Evolutionary conservation across 192 early-diverging fungal genomes (phyloP).

Genomic region (Rhizophagus prolifer): DNA sequence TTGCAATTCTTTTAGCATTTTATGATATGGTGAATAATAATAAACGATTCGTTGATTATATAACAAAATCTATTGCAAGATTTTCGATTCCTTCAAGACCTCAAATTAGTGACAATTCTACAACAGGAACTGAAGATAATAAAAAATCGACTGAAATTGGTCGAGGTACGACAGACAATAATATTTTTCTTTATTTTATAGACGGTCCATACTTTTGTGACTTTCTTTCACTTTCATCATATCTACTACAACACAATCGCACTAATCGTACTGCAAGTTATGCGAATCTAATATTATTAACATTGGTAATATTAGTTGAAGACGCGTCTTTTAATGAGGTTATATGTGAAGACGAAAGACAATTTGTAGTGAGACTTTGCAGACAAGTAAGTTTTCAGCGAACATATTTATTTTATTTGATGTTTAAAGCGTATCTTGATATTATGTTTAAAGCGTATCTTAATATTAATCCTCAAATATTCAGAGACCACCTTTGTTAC

Average conservation of each 20-base stretch:
- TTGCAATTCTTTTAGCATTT: constrained; percentile 43
- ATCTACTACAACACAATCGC: constrained; percentile 51
- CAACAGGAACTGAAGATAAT: background rate
- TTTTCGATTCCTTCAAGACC: background rate
- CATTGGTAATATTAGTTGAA: constrained; percentile 44
- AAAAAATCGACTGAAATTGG: background rate
- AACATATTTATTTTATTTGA: background rate
- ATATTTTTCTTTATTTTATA: background rate
- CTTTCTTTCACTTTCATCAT: constrained; percentile 51
- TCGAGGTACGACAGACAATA: background rate
- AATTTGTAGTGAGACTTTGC: constrained; percentile 33
- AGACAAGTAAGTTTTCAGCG: constrained; percentile 35
- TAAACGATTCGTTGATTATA: constrained; percentile 34
- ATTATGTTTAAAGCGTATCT: no score
- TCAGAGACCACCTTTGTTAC: constrained; percentile 48
- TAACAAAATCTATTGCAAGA: constrained; percentile 32
- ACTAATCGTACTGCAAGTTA: constrained; percentile 43
- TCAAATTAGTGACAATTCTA: background rate
- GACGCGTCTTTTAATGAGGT: constrained; percentile 37
- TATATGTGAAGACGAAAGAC: constrained; percentile 33
- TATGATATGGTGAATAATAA: constrained; percentile 54
- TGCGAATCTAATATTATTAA: constrained; percentile 47
- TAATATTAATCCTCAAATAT: constrained; percentile 17
- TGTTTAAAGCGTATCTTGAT: background rate
- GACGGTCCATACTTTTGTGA: constrained; percentile 24